These are phyloP conservation scores for Kazachstania sp. DNA, from an alignment of 1,139 yeast genomes.

Conservation along the genomic window DNA sequence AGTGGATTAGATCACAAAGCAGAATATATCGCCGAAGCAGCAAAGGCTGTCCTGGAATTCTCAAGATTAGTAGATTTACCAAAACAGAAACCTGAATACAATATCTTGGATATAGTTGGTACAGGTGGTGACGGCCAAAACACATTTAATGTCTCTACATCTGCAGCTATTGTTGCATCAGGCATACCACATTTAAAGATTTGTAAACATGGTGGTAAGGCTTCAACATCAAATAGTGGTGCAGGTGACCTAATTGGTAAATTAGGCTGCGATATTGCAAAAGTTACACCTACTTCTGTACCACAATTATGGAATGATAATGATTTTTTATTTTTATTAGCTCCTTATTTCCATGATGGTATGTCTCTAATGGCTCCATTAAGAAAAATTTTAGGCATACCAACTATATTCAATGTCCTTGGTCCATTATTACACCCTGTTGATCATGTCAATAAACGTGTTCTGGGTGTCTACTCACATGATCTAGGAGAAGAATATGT, in stretches of 20 bases:
- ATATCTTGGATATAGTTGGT: conserved; percentile 84
- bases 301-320: conserved; percentile 48
- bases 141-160: conserved; percentile 92
- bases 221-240: conserved; percentile 86
- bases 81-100: conserved; percentile 15
- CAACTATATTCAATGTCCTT: conserved; percentile 84
- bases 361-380: conserved; percentile 78
- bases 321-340: conserved; percentile 70
- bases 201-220: conserved; percentile 94
- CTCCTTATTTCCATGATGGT: conserved; percentile 93
- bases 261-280: conserved; percentile 68
- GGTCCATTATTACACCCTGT: conserved; percentile 94
- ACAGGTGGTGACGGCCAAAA: conserved; percentile 98
- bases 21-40: conserved; percentile 79
- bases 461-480: conserved; percentile 82
- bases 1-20: conserved; percentile 77
- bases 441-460: conserved; percentile 51
- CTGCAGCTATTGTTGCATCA: conserved; percentile 88
- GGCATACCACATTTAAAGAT: conserved; percentile 71
- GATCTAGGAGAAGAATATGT: conserved; percentile 77
- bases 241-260: conserved; percentile 78
- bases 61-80: conserved; percentile 40
- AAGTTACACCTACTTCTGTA: conserved; percentile 57
- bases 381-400: conserved; percentile 70
- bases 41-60: conserved; percentile 54